These are phyloP conservation scores for Phytophthora pluvialis DNA, from an alignment of 352 stramenopile species.

Conservation along the genomic window DNA sequence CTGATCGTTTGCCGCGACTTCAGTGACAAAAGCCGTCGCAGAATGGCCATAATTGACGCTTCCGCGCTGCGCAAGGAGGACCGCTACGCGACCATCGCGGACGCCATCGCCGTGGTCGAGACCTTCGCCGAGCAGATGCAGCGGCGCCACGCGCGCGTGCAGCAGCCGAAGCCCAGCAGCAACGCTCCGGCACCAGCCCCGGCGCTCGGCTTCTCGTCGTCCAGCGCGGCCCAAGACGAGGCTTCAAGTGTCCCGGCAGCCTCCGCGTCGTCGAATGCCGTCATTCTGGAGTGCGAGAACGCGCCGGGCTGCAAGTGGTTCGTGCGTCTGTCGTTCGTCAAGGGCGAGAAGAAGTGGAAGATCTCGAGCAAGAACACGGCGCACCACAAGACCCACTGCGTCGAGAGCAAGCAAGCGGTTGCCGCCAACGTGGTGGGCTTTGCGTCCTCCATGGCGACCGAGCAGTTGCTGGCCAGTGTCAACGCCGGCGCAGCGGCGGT, in stretches of 20 bases:
- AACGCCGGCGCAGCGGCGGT: slow-evolving; percentile 10
- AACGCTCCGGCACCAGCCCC: slow-evolving; percentile 1
- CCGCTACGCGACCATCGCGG: slow-evolving; percentile 66
- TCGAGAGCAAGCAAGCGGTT: slow-evolving; percentile 26
- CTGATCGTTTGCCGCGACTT: too few relatives aligned
- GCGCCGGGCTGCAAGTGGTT: slow-evolving; percentile 80
- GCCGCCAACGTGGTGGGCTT: slow-evolving; percentile 25
- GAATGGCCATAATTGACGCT: slow-evolving; percentile 15
- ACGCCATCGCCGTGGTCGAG: slow-evolving; percentile 68
- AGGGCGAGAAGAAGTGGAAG: slow-evolving; percentile 75
- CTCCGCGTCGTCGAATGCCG: slow-evolving; percentile 40
- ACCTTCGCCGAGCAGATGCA: slow-evolving; percentile 63
- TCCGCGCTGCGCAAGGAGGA: slow-evolving; percentile 59
- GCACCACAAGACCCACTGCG: slow-evolving; percentile 70
- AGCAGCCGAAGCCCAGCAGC: slow-evolving; percentile 42
- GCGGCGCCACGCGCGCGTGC: slow-evolving; percentile 56
- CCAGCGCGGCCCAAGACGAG: not conserved
- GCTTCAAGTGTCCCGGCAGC: not conserved
- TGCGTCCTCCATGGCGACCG: slow-evolving; percentile 42
- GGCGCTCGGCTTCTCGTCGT: slow-evolving; percentile 5
- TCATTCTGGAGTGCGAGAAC: slow-evolving; percentile 70
- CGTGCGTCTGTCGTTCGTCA: slow-evolving; percentile 65
- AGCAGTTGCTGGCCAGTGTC: slow-evolving; percentile 19
- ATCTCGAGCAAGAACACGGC: slow-evolving; percentile 74
- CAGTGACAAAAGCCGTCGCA: slow-evolving; percentile 47